Percentiles rank a stretch among this genome's conserved stretches.
These are phyloP conservation scores for Phytophthora syringae DNA, from an alignment of 352 stramenopile genomes.

Conservation along the genomic window DNA sequence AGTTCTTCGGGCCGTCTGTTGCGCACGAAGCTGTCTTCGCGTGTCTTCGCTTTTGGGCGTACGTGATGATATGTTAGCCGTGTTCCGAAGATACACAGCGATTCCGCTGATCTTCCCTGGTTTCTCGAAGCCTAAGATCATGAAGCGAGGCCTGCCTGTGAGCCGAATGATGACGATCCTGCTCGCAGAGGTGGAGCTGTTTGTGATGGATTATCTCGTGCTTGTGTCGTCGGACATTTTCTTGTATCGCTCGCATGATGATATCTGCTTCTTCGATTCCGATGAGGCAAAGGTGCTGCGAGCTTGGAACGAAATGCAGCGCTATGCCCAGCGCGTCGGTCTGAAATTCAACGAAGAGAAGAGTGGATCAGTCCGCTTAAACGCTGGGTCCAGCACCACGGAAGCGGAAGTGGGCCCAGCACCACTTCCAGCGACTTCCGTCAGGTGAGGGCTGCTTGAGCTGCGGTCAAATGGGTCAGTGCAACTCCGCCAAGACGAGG, in stretches of 20 bases:
- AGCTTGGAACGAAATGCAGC: conserved; percentile 49
- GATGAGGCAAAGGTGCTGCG: conserved; percentile 38
- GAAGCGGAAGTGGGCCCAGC: conserved; percentile 19
- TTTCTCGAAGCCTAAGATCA: conserved; percentile 30
- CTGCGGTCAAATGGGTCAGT: conserved; percentile 48
- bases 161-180: conserved; percentile 48
- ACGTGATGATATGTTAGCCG: conserved; percentile 30
- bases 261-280: conserved; percentile 54
- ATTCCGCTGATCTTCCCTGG: conserved; percentile 52
- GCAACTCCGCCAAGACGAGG: conserved; percentile 39
- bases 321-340: conserved; percentile 22
- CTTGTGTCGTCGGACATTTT: conserved; percentile 37
- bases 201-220: conserved; percentile 56
- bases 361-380: conserved; percentile 47
- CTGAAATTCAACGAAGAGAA: conserved; percentile 53
- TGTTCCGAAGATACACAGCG: conserved; percentile 48
- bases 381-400: neutral
- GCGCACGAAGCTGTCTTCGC: conserved; percentile 51
- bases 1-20: conserved; percentile 56
- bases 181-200: conserved; percentile 50
- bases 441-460: conserved; percentile 54
- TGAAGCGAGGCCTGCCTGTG: conserved; percentile 47
- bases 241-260: conserved; percentile 55
- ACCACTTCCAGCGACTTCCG: conserved; percentile 38
- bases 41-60: conserved; percentile 47